Base-by-base conservation (phyloP, 2,329 filamentous ascomycete species). In the Paecilomyces dactylethromorphus region DNA sequence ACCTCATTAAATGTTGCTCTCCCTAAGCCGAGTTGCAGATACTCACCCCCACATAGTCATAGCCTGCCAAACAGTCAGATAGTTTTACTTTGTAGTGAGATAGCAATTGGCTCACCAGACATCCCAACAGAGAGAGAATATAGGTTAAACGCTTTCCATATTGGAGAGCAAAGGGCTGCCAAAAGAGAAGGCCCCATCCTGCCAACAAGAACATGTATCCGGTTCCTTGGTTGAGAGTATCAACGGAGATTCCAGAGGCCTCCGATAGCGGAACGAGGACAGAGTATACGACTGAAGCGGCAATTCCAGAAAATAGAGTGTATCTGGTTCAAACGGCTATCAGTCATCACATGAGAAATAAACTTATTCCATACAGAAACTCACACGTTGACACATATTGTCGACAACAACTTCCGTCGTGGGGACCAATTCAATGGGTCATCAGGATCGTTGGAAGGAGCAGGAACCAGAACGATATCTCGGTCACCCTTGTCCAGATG, bases 391-490 rank as follows among this genome's bases (percentile, higher is more conserved):
- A 75, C 74, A 59, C 74, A 78, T 4, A 73, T 67, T 1, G 75
- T 76, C 1, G 77, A 77, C 22, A 79, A 58, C 4, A 73, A 56
- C 60, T 80, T 80, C 49, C 78, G 71, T n/a, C 68, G 63, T 4
- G 63, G 68, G n/a, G 73, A 70, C 78, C 78, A 80, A 53, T 79
- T 79, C 54, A 80, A 64, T 12, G 78, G 78, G 61, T 81, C 78
- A 57, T 80, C 76, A 1, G 76, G 77, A 60, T 81, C 76, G 49
- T 67, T 63, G 1, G 76, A 79, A 0, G 79, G 79, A 2, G 69
- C 65, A 0, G 78, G 78, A 1, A 78, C 70, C 3, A 79, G 67
- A 1, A 79, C 70, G 53, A 80, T 76, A 50, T 78, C 75, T 24
- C 61, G 55, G 33, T 73, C 63, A 0, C 68, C 68, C 13, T 57